Evolutionary conservation across 108 stramenopile species (phyloP), one percentile per base, ranked within the genome.

Genomic region (Nitzschia putrida): DNA sequence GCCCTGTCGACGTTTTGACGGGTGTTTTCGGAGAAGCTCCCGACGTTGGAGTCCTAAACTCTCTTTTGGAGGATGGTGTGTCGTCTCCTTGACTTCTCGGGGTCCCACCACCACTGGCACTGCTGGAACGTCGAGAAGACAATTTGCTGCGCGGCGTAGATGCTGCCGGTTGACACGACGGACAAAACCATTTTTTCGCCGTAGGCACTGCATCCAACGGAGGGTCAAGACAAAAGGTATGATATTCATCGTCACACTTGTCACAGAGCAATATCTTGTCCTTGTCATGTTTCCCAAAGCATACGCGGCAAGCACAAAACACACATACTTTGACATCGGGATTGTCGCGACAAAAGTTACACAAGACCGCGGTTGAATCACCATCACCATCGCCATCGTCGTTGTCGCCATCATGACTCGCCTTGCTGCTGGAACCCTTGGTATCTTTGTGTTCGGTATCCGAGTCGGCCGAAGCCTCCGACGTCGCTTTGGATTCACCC

Each of bases 251-350:
- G 37, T 80, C 80, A 57, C 83, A 80, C 39, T 68, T 41, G 23
- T 80, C 69, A 50, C 77, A 84, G 3, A 80, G 50, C 34, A 84
- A 23, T 0, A 80, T 13, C 54, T 66, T 72, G 12, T 45, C 37
- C 64, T 87, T 85, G 21, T 84, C 81, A 41, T 88, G 87, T 53
- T 95, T 95, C n/a, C 84, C 83, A 76, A 90, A 90, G 65, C 94
- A 95, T 41, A 83, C 53, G 7, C 90, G 84, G 47, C 94, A 95
- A 26, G 83, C 89, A 72, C 94, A 95, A 72, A 89, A 91, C 51
- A 86, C 86, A 63, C 94, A 95, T 1, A 90, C 47, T 58, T 73
- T 66, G 37, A 92, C 85, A 41, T 59, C 57, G n/a, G 76, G 56
- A 55, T 89, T 80, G 58, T 92, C 94, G 13, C 66, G 53, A 49